Percentiles rank a stretch among this genome's conserved stretches.
phyloP scores from a whole-genome alignment of 2,329 filamentous ascomycete genomes.

The Botrytis porri region DNA sequence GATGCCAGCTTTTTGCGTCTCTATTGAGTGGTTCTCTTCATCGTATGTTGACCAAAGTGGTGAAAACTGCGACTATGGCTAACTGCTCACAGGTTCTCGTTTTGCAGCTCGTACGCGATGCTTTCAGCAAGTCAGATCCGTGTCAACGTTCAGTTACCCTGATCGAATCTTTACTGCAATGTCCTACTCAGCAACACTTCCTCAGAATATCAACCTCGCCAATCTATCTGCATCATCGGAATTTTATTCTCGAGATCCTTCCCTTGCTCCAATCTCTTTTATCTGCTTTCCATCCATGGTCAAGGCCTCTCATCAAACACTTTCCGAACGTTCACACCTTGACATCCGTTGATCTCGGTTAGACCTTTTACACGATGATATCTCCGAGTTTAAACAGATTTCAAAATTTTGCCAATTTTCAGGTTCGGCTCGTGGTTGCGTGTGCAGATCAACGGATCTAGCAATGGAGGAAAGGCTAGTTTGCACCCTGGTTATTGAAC shows the following conservation, averaged over 20 bases:
- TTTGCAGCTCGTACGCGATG: not conserved
- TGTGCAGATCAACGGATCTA: not conserved
- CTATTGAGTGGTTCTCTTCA: not conserved
- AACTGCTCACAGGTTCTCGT: not conserved
- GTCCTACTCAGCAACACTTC: not conserved
- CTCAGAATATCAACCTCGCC: not conserved
- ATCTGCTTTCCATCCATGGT: not conserved
- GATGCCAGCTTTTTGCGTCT: not conserved
- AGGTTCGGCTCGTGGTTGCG: not conserved
- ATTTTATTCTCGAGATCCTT: not conserved
- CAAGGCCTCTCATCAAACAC: not conserved
- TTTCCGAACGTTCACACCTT: not conserved
- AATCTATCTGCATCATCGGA: not conserved
- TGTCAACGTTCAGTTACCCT: not conserved
- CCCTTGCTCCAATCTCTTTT: not conserved
- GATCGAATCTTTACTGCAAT: not conserved
- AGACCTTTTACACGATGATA: fast-evolving
- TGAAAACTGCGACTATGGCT: not conserved
- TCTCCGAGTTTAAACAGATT: not conserved
- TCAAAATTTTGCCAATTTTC: not conserved
- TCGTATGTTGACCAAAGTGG: not conserved
- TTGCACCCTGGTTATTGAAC: not conserved
- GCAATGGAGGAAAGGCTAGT: not conserved
- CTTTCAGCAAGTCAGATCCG: not conserved
- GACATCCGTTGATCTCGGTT: too few relatives aligned